Evolutionary conservation across 1,284 basidiomycete genomes (phyloP).

Genomic region (Inonotus hispidus): DNA sequence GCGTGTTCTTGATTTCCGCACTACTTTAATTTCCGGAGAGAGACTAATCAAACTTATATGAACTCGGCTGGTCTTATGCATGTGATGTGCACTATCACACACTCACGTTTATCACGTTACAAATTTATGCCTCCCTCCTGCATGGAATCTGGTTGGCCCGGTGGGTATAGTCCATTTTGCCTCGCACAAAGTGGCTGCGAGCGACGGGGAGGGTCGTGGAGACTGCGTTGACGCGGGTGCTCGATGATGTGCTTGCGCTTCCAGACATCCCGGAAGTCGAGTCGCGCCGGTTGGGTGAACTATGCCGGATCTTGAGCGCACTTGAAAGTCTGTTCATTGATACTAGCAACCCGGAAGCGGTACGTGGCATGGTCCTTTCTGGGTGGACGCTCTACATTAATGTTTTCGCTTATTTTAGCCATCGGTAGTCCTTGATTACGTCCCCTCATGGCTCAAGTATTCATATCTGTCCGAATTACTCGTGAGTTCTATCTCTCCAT

Average conservation of each 20-base stretch:
- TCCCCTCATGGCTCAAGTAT: constrained; percentile 93
- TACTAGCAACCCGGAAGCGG: constrained; percentile 55
- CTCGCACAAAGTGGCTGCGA: constrained; percentile 60
- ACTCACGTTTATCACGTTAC: not conserved
- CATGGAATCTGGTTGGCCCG: not conserved
- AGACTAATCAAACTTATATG: not conserved
- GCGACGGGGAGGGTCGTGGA: constrained; percentile 77
- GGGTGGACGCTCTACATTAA: not conserved
- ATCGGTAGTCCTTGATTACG: constrained; percentile 69
- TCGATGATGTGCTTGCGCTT: constrained; percentile 73
- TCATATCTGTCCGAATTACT: constrained; percentile 88
- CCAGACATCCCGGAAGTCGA: constrained; percentile 90
- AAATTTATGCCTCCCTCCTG: no score
- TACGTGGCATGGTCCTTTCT: constrained; percentile 25
- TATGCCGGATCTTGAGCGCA: constrained; percentile 75
- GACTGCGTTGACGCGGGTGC: constrained; percentile 60
- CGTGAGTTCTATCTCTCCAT: constrained; percentile 41
- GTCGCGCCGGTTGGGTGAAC: constrained; percentile 76
- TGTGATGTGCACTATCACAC: not conserved
- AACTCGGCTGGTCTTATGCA: not conserved
- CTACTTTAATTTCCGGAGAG: not conserved
- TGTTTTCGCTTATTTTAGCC: constrained; percentile 34
- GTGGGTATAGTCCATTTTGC: constrained; percentile 43
- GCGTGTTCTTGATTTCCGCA: constrained; percentile 21
- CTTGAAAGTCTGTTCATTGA: constrained; percentile 70